Evolutionary conservation across 2,329 filamentous ascomycete species (phyloP).

Genomic region (Penicillium decumbens): DNA sequence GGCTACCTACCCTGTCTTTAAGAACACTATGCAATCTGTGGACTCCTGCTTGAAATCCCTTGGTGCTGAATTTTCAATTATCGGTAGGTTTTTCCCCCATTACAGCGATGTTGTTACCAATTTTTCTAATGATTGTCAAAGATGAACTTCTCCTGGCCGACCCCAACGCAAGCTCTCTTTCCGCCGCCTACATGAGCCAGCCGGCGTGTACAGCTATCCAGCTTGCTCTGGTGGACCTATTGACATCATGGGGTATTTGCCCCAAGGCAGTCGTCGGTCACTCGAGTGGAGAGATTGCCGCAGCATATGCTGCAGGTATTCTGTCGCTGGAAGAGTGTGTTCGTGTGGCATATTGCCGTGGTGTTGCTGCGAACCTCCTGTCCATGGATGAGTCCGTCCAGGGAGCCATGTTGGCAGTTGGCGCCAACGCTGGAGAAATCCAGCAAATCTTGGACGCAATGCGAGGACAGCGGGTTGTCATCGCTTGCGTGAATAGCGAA

Average conservation of each 20-base stretch:
- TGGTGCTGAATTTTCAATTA: constrained; percentile 21
- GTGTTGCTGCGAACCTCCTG: constrained; percentile 16
- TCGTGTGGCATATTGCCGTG: constrained; percentile 24
- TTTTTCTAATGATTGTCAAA: neutral
- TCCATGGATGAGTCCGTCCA: constrained; percentile 13
- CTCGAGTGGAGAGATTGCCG: constrained; percentile 32
- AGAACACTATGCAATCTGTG: constrained; percentile 14
- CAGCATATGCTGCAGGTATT: constrained; percentile 30
- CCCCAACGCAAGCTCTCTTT: constrained; percentile 16
- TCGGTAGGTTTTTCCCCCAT: constrained; percentile 14
- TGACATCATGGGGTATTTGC: constrained; percentile 24
- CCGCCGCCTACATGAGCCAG: constrained; percentile 28
- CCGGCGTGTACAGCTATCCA: constrained; percentile 32
- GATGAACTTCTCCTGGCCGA: constrained; percentile 22
- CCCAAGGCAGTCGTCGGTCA: constrained; percentile 29
- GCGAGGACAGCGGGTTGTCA: constrained; percentile 16
- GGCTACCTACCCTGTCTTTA: constrained; percentile 21
- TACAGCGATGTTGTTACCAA: neutral
- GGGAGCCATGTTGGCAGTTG: constrained; percentile 29
- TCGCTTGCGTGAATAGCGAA: constrained; percentile 27
- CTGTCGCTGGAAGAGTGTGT: constrained; percentile 20
- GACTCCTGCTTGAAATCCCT: constrained; percentile 17
- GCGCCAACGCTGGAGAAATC: constrained; percentile 17
- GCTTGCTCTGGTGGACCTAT: constrained; percentile 28
- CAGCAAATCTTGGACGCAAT: constrained; percentile 17